Evolutionary conservation across 345 rosid genomes (phyloP).

Genomic region (Acer negundo): DNA sequence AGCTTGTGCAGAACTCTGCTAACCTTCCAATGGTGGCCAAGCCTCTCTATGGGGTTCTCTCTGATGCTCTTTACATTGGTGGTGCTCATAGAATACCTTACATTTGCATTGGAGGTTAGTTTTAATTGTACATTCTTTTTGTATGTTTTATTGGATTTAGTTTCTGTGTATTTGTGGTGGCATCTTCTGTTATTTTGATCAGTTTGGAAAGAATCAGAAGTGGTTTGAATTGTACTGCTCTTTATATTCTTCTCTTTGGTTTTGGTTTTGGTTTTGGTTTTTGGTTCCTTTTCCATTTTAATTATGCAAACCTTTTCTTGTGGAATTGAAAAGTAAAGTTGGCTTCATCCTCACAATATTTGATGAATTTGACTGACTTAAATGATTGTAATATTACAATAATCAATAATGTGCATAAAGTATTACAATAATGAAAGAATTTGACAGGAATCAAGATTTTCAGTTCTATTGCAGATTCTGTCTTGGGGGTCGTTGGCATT

Average conservation of each 20-base stretch:
- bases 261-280: constrained; percentile 10
- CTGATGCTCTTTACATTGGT: constrained; percentile 71
- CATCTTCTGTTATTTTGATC: neutral
- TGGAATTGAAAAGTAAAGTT: neutral
- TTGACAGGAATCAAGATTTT: constrained; percentile 18
- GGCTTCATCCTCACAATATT: constrained; percentile 6
- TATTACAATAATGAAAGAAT: constrained; percentile 1
- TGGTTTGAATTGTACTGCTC: neutral
- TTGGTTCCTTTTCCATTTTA: neutral
- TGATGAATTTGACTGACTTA: neutral
- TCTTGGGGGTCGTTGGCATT: constrained; percentile 84
- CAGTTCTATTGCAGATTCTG: constrained; percentile 76
- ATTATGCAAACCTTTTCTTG: neutral
- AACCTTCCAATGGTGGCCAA: constrained; percentile 91
- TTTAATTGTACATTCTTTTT: neutral
- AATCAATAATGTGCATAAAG: neutral
- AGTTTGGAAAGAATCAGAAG: neutral
- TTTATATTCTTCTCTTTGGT: neutral
- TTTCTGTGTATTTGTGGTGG: neutral
- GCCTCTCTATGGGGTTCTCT: constrained; percentile 80
- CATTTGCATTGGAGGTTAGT: constrained; percentile 81
- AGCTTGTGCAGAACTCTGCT: constrained; percentile 81
- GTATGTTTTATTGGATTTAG: neutral
- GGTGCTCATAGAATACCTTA: constrained; percentile 85
- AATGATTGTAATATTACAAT: neutral